Evolutionary conservation across 1,284 basidiomycete species (phyloP), one percentile per base, ranked within the genome.

Genomic region (Hemileia vastatrix): DNA sequence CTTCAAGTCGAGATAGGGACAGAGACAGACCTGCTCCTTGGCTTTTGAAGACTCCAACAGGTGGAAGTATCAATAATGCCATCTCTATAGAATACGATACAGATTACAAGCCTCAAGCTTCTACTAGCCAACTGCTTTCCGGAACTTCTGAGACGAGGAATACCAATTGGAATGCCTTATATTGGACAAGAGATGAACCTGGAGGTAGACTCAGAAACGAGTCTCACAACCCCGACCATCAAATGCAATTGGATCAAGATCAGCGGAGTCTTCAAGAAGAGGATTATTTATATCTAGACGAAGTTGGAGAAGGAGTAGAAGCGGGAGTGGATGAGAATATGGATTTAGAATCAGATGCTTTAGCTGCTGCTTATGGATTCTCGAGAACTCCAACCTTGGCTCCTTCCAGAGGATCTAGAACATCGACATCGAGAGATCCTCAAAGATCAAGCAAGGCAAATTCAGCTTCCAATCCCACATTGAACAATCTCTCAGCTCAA

Each of bases 41-140:
- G 73, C 65, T 67, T 6, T 62, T 72, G 65, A 81, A 83, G 51
- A 79, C 79, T 56, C 77, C 76, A 9, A 77, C 86, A 3, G 74
- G 78, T 3, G 85, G 84, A 4, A 85, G 84, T 3, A 90, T 91
- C 76, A 90, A 90, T 76, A 92, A 92, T 74, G 86, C 87, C 9
- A 84, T 91, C 49, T 76, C 86, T 58, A 82, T 90, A 67, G n/a
- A n/a, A n/a, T n/a, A n/a, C n/a, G n/a, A n/a, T n/a, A n/a, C n/a
- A n/a, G n/a, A n/a, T n/a, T n/a, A n/a, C n/a, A n/a, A n/a, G n/a
- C n/a, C n/a, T n/a, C n/a, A n/a, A n/a, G n/a, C n/a, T n/a, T n/a
- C n/a, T n/a, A n/a, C n/a, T n/a, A n/a, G n/a, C n/a, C n/a, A n/a
- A n/a, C n/a, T n/a, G n/a, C n/a, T n/a, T n/a, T n/a, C n/a, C n/a